Percentiles rank a stretch among this genome's conserved stretches.
phyloP scores from a whole-genome alignment of 2,329 filamentous ascomycete species.

The Xylariaceae sp. region DNA sequence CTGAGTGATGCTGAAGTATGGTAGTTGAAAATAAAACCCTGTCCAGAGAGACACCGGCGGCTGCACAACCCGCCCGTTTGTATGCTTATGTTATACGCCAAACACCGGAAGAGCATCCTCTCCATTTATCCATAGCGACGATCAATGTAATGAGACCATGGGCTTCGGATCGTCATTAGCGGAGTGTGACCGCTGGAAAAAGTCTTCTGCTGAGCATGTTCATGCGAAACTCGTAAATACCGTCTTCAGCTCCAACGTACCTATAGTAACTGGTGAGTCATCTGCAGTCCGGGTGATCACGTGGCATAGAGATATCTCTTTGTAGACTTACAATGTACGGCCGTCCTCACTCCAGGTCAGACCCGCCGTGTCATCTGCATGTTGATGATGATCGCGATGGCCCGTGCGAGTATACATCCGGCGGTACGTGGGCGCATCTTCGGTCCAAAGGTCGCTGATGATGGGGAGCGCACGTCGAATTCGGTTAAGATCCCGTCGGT shows the following conservation, averaged over 20 bases:
- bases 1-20: neutral
- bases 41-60: slow-evolving; percentile 4
- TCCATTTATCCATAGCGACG: slow-evolving; percentile 7
- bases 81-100: slow-evolving; percentile 17
- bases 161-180: slow-evolving; percentile 36
- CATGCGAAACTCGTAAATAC: slow-evolving; percentile 70
- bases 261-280: slow-evolving; percentile 36
- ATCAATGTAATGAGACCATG: neutral
- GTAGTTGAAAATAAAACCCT: slow-evolving; percentile 2
- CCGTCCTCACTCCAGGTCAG: slow-evolving; percentile 61
- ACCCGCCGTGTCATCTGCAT: slow-evolving; percentile 57
- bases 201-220: slow-evolving; percentile 59
- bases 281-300: neutral
- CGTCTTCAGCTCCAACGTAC: slow-evolving; percentile 63
- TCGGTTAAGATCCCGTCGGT: slow-evolving; percentile 29
- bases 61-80: slow-evolving; percentile 7
- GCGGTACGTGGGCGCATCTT: slow-evolving; percentile 29
- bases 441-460: slow-evolving; percentile 33
- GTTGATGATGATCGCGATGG: slow-evolving; percentile 40
- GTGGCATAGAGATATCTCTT: neutral
- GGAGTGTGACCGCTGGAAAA: slow-evolving; percentile 51
- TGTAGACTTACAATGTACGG: slow-evolving; percentile 52
- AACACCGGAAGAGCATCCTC: slow-evolving; percentile 9
- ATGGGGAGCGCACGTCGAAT: slow-evolving; percentile 31
- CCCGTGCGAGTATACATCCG: slow-evolving; percentile 29